phyloP scores from a whole-genome alignment of 148 eudicot species.

The Vaccinium corymbosum region DNA sequence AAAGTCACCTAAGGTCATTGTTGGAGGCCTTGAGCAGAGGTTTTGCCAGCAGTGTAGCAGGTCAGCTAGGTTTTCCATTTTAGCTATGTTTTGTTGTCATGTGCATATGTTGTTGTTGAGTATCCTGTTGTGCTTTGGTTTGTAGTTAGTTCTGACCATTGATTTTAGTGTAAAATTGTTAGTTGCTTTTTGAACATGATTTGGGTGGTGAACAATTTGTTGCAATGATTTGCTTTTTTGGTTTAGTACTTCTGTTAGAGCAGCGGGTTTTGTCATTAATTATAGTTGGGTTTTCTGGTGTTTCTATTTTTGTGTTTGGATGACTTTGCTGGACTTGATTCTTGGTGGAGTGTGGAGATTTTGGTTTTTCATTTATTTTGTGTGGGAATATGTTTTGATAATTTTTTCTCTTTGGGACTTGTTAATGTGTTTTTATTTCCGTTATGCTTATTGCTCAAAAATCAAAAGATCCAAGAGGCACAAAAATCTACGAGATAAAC shows the following conservation, averaged over 20 bases:
- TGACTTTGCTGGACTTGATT: neutral
- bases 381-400: neutral
- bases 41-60: conserved; percentile 99
- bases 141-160: neutral
- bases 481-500: neutral
- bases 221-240: neutral
- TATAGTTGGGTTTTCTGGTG: neutral
- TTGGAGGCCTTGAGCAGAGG: conserved; percentile 70
- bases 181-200: neutral
- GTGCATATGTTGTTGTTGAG: neutral
- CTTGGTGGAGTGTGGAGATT: neutral
- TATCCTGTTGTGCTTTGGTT: neutral
- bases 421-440: neutral
- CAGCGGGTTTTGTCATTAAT: neutral
- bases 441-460: neutral
- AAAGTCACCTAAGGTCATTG: conserved; percentile 61
- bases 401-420: neutral
- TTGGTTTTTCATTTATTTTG: neutral
- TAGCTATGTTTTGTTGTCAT: neutral
- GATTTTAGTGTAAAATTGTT: neutral
- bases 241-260: neutral
- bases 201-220: neutral
- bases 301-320: conserved; percentile 6
- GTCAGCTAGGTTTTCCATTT: conserved; percentile 23
- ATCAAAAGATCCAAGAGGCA: neutral